These are phyloP conservation scores for Magnusiomyces fungicola DNA, from an alignment of 1,139 yeast genomes.

Conservation along the genomic window DNA sequence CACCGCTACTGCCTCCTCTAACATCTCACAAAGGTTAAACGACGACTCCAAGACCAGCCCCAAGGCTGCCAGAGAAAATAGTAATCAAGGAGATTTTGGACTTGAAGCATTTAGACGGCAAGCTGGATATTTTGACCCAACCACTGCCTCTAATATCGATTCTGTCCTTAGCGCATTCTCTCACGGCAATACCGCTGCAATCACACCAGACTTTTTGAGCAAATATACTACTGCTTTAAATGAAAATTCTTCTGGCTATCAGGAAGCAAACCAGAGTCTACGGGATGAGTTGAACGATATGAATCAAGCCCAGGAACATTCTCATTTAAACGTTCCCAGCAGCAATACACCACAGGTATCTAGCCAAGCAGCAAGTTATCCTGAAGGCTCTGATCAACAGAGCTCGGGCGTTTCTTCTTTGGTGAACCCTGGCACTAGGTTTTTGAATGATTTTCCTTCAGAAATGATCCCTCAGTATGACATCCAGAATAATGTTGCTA, in stretches of 20 bases:
- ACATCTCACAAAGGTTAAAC: not conserved
- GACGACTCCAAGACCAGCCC: not conserved
- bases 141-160: not conserved
- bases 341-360: too few relatives aligned
- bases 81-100: not conserved
- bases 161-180: not conserved
- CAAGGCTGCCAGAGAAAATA: not conserved
- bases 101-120: not conserved
- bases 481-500: too few relatives aligned
- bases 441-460: slow-evolving; percentile 4
- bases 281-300: too few relatives aligned
- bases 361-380: too few relatives aligned
- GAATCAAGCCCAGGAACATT: too few relatives aligned
- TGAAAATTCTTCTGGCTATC: too few relatives aligned
- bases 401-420: slow-evolving; percentile 3
- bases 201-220: not conserved
- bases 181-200: not conserved
- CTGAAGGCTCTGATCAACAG: too few relatives aligned
- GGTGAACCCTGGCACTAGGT: slow-evolving; percentile 1
- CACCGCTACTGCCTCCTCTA: not conserved
- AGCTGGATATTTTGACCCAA: not conserved
- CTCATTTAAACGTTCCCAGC: too few relatives aligned
- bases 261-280: too few relatives aligned
- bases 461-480: slow-evolving; percentile 1
- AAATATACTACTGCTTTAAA: not conserved